Evolutionary conservation across 148 eudicot species (phyloP).

Genomic region (Heliamphora exappendiculata): DNA sequence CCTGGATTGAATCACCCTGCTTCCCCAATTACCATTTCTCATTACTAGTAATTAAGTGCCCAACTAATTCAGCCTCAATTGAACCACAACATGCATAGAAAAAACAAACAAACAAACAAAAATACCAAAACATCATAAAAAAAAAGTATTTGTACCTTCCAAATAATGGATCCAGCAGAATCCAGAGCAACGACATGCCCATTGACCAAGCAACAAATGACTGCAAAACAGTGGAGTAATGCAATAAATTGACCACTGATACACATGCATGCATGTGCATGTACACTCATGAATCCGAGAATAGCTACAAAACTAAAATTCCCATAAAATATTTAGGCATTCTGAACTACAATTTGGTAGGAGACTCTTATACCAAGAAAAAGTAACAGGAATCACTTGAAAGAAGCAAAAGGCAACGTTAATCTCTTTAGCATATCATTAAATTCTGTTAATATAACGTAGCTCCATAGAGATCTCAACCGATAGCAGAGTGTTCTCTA

Average conservation of each 20-base stretch:
- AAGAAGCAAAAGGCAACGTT: neutral
- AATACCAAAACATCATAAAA: no score
- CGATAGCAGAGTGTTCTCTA: neutral
- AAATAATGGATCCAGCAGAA: slow-evolving; percentile 43
- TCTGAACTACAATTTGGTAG: neutral
- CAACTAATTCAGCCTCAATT: no score
- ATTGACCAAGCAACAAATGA: slow-evolving; percentile 71
- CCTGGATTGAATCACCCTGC: no score
- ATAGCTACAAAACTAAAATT: neutral
- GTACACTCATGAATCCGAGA: neutral
- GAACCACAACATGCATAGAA: no score
- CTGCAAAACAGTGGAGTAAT: slow-evolving; percentile 22
- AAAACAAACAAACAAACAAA: no score
- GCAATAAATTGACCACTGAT: neutral
- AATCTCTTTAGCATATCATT: neutral
- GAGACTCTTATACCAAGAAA: neutral
- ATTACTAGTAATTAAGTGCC: no score
- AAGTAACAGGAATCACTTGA: neutral
- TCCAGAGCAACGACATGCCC: slow-evolving; percentile 61
- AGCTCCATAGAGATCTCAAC: neutral
- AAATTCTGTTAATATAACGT: neutral
- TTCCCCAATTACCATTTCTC: no score
- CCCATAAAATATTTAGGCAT: neutral
- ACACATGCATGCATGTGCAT: neutral
- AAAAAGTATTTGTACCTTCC: slow-evolving; percentile 65